Evolutionary conservation across 179 eudicot genomes (phyloP).

Genomic region (Drosera spatulata): DNA sequence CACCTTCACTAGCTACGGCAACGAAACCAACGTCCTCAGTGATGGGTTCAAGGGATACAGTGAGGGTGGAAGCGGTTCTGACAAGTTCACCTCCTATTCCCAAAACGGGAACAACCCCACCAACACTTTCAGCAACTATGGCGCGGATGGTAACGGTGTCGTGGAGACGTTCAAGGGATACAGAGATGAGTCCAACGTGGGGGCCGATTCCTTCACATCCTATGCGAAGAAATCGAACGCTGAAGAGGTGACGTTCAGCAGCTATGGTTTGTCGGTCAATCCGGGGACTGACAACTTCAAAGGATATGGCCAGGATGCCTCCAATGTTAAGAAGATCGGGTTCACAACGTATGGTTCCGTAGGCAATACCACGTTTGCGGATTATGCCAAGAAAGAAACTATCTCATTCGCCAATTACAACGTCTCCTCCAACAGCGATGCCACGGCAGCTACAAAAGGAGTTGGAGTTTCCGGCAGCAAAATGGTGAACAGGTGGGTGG

Average conservation of each 20-base stretch:
- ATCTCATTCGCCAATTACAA: slow-evolving; percentile 30
- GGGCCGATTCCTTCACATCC: slow-evolving; percentile 36
- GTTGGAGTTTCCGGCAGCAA: slow-evolving; percentile 3
- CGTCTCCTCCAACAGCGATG: slow-evolving; percentile 6
- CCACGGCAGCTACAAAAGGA: slow-evolving; percentile 7
- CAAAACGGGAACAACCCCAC: slow-evolving; percentile 40
- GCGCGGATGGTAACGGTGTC: slow-evolving; percentile 38
- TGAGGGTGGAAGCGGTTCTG: slow-evolving; percentile 30
- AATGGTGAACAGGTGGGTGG: slow-evolving; percentile 48
- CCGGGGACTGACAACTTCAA: too few relatives aligned
- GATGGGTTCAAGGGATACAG: slow-evolving; percentile 44
- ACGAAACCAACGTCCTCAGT: slow-evolving; percentile 48
- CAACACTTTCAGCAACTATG: slow-evolving; percentile 52
- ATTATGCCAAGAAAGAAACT: slow-evolving; percentile 48
- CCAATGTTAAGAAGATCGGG: too few relatives aligned
- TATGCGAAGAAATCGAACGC: slow-evolving; percentile 48
- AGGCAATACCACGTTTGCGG: slow-evolving; percentile 57
- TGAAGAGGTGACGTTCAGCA: too few relatives aligned
- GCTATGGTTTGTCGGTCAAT: too few relatives aligned
- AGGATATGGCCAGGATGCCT: too few relatives aligned
- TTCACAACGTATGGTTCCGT: too few relatives aligned
- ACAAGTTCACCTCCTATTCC: slow-evolving; percentile 51
- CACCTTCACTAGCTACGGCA: slow-evolving; percentile 34
- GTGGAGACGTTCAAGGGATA: slow-evolving; percentile 42
- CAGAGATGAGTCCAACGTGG: slow-evolving; percentile 61